A percentile compares a stretch with the other conserved stretches of the same genome.
These are phyloP conservation scores for Symmetrospora coprosmae DNA, from an alignment of 768 basidiomycete species.

Conservation along the genomic window DNA sequence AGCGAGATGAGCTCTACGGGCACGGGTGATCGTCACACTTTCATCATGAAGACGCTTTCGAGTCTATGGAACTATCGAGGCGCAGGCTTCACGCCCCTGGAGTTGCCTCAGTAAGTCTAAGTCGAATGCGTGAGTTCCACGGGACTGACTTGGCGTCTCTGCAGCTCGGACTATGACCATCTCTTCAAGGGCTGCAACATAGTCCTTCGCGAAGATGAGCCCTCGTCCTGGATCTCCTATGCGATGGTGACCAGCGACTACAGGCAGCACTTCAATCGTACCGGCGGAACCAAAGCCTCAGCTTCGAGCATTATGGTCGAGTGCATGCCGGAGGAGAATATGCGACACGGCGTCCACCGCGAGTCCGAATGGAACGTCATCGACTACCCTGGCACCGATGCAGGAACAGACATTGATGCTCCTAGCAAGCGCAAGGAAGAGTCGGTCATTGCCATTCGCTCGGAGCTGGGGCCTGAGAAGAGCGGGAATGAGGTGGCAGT, in stretches of 20 bases:
- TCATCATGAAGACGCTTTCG: slow-evolving; percentile 62
- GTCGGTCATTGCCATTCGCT: slow-evolving; percentile 21
- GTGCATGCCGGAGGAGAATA: slow-evolving; percentile 79
- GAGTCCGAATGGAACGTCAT: slow-evolving; percentile 87
- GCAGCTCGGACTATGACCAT: too few species aligned
- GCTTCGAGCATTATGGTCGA: too few species aligned
- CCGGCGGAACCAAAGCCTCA: too few species aligned
- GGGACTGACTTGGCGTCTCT: too few species aligned
- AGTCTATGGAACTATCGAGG: slow-evolving; percentile 56
- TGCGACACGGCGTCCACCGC: slow-evolving; percentile 55
- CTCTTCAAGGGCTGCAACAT: slow-evolving; percentile 88
- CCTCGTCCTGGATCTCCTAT: too few species aligned
- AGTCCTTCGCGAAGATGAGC: slow-evolving; percentile 90
- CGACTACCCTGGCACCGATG: slow-evolving; percentile 42
- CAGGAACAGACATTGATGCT: slow-evolving; percentile 33
- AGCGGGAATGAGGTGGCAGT: slow-evolving; percentile 5
- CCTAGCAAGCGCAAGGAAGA: slow-evolving; percentile 16
- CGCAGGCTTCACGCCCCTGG: slow-evolving; percentile 46
- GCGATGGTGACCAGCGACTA: too few species aligned
- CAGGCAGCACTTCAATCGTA: too few species aligned
- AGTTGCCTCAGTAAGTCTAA: slow-evolving; percentile 48
- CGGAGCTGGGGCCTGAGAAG: too few species aligned
- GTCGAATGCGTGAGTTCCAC: too few species aligned
- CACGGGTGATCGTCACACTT: slow-evolving; percentile 52
- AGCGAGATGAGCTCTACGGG: slow-evolving; percentile 42